phyloP scores from a whole-genome alignment of 2,329 filamentous ascomycete genomes.

The Thielaviopsis euricoi region DNA sequence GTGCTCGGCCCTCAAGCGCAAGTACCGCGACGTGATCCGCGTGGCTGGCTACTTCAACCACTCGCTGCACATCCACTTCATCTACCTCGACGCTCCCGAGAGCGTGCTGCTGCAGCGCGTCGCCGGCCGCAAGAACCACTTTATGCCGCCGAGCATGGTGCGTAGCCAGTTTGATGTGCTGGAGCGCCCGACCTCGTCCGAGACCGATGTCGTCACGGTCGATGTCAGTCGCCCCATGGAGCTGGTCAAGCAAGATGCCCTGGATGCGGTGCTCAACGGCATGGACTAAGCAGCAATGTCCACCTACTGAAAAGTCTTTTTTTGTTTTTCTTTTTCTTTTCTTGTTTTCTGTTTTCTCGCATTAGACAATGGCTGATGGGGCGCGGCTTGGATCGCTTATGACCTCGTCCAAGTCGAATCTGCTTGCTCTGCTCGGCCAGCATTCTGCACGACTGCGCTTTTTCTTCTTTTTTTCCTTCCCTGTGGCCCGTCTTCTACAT shows the following conservation, averaged over 20 bases:
- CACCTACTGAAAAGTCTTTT: not conserved
- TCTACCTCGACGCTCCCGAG: constrained; percentile 72
- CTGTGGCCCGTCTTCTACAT: not conserved
- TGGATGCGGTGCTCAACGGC: constrained; percentile 38
- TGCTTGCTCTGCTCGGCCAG: not conserved
- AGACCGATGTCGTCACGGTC: constrained; percentile 55
- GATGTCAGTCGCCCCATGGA: constrained; percentile 46
- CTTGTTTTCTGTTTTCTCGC: not conserved
- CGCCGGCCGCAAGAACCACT: constrained; percentile 60
- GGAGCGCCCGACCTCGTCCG: constrained; percentile 60
- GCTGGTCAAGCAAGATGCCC: constrained; percentile 43
- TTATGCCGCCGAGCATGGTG: constrained; percentile 94
- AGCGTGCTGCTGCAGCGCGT: constrained; percentile 63
- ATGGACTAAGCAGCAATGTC: constrained; percentile 20
- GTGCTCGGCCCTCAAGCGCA: constrained; percentile 90
- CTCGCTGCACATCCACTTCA: constrained; percentile 70
- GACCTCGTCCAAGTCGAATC: constrained; percentile 5
- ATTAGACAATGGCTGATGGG: not conserved
- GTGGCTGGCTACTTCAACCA: constrained; percentile 62
- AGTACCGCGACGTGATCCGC: constrained; percentile 85
- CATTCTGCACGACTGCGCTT: not conserved
- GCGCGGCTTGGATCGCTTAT: constrained; percentile 5
- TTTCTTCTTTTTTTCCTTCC: not conserved
- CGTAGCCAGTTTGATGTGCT: constrained; percentile 77
- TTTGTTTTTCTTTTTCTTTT: not conserved